These are phyloP conservation scores for Sicyos baderoa DNA, from an alignment of 306 rosid genomes.

Conservation along the genomic window DNA sequence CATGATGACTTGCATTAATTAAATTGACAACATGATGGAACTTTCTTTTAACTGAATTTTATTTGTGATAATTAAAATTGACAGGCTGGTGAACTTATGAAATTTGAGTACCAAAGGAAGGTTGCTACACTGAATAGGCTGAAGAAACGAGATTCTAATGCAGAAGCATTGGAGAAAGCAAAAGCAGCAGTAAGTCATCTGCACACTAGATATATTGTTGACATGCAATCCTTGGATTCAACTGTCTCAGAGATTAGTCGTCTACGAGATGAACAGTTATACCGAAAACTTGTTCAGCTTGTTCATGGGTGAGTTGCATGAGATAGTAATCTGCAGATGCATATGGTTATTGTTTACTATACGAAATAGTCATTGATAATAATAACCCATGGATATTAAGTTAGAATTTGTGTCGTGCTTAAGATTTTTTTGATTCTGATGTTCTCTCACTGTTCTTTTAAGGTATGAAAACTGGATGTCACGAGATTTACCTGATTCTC, in stretches of 20 bases:
- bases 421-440: too few species aligned
- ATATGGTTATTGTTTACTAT: slow-evolving; percentile 20
- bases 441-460: too few species aligned
- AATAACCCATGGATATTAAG: background rate
- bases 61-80: slow-evolving; percentile 9
- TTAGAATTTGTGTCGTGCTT: too few species aligned
- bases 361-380: background rate
- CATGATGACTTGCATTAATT: too few species aligned
- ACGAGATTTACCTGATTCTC: background rate
- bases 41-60: background rate
- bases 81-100: slow-evolving; percentile 93
- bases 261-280: slow-evolving; percentile 70
- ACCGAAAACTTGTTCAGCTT: slow-evolving; percentile 81
- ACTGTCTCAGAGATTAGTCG: slow-evolving; percentile 85
- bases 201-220: slow-evolving; percentile 94
- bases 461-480: background rate
- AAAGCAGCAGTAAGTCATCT: slow-evolving; percentile 89
- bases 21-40: background rate
- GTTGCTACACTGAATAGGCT: slow-evolving; percentile 61
- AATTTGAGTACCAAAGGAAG: slow-evolving; percentile 79
- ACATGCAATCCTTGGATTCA: slow-evolving; percentile 96
- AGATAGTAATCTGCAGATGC: background rate
- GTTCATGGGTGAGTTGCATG: slow-evolving; percentile 54
- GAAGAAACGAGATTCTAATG: slow-evolving; percentile 57
- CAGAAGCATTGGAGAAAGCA: slow-evolving; percentile 82